A percentile compares a stretch with the other conserved stretches of the same genome.
phyloP scores from a whole-genome alignment of 2,329 filamentous ascomycete species.

The Ceratocystis lukuohia region DNA sequence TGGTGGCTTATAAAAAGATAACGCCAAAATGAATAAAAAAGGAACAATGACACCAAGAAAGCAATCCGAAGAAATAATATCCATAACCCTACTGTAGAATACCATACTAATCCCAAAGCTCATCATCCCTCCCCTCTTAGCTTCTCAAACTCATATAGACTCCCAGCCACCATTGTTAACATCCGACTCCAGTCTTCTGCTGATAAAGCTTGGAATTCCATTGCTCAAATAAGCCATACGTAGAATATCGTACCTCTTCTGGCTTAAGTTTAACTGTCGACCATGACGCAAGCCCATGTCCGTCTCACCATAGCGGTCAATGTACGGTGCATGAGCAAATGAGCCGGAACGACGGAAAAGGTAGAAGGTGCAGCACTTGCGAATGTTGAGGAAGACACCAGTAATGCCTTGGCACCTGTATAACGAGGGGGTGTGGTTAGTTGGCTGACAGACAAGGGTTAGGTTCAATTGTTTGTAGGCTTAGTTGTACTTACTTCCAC shows the following conservation, averaged over 20 bases:
- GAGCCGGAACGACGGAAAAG: conserved; percentile 70
- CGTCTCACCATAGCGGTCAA: conserved; percentile 90
- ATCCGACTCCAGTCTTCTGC: conserved; percentile 80
- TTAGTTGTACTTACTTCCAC: conserved; percentile 48
- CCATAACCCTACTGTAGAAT: neutral
- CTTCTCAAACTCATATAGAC: conserved; percentile 39
- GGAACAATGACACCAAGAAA: neutral
- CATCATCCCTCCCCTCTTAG: neutral
- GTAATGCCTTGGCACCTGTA: conserved; percentile 72
- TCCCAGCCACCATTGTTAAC: conserved; percentile 98
- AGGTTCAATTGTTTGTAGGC: neutral
- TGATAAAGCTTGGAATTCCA: conserved; percentile 77
- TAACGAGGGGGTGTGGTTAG: conserved; percentile 8
- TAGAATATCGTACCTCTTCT: conserved; percentile 83
- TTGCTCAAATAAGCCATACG: conserved; percentile 78
- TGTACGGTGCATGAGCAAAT: conserved; percentile 78
- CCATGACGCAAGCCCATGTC: conserved; percentile 81
- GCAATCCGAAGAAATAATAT: neutral
- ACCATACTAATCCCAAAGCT: neutral
- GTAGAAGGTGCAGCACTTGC: conserved; percentile 87
- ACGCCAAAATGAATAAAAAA: neutral
- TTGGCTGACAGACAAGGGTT: neutral
- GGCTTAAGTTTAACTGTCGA: conserved; percentile 82
- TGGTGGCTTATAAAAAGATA: neutral
- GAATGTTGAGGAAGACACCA: conserved; percentile 91